Evolutionary conservation across 805 yeast genomes (phyloP), one percentile per base, ranked within the genome.

Genomic region (Starmerella geochares): DNA sequence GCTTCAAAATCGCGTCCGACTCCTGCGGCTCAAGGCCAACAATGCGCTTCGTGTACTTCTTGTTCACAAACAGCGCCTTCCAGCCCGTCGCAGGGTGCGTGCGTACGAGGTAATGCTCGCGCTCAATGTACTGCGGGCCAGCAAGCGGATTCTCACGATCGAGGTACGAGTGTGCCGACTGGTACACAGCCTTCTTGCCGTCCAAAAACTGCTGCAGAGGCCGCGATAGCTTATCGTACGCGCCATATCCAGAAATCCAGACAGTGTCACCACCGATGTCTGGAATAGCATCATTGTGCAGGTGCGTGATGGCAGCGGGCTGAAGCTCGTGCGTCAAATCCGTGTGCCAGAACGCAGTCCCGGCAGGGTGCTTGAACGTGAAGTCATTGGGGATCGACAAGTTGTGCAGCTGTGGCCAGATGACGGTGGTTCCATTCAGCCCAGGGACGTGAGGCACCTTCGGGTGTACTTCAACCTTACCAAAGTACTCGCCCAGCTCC

Each of bases 241-340:
- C 77, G 39, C 71, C 79, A 54, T 74, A 71, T 17, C 77, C 77
- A 47, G 75, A 72, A 25, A 73, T 71, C 71, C 76, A 77, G n/a
- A 71, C 62, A 4, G 81, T 77, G 58, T 77, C 81, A n/a, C 81
- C 81, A 13, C 70, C 70, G 25, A 61, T 64, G 21, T 73, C 77
- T 27, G 80, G 79, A 31, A 72, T 71, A 51, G 81, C 83, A 43
- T 81, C 67, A 50, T 80, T 77, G 17, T 77, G 71, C 60, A 83
- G 79, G 54, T 80, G 74, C 0, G 94, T 83, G 50, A 75, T 69
- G 14, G 83, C 83, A 13, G 90, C 82, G 11, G 88, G 83, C 61
- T 80, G 85, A 46, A 72, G 72, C 64, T 83, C 92, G 63, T 80
- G 83, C 23, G 86, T 76, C 38, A 81, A 81, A 63, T 84, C 94